Percentiles rank a stretch among this genome's conserved stretches.
Conservation (phyloP, 2,329 filamentous ascomycete species). For the Beauveria bassiana region DNA sequence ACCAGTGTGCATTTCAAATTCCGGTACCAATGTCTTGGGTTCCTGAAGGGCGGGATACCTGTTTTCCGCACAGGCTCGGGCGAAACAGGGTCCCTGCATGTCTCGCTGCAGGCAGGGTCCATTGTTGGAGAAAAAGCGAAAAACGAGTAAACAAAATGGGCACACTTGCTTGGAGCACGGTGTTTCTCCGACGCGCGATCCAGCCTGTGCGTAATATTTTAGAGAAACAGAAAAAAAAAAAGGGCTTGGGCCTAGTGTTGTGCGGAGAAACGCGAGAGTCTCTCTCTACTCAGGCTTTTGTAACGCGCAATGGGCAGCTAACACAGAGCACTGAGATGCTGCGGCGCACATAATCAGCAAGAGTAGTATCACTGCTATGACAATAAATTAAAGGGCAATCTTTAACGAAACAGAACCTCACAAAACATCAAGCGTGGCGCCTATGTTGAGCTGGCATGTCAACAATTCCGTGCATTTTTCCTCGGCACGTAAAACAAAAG, state of each 20-base stretch:
- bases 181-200: background rate
- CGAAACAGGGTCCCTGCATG: slow-evolving; percentile 5
- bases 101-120: background rate
- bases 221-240: background rate
- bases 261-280: background rate
- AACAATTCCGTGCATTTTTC: too few relatives aligned
- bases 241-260: background rate
- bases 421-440: too few relatives aligned
- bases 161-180: background rate
- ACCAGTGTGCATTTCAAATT: background rate
- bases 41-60: background rate
- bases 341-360: too few relatives aligned
- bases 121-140: background rate
- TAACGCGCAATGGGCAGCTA: background rate
- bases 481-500: too few relatives aligned
- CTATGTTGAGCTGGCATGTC: too few relatives aligned
- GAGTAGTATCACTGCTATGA: too few relatives aligned
- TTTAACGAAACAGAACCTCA: too few relatives aligned
- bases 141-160: background rate
- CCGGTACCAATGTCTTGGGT: slow-evolving; percentile 5
- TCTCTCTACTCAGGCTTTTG: background rate
- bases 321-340: background rate
- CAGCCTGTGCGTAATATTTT: background rate
- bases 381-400: too few relatives aligned
- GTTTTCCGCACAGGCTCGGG: background rate